Base-by-base conservation (phyloP, 1,284 basidiomycete genomes). In the Puccinia coronata region DNA sequence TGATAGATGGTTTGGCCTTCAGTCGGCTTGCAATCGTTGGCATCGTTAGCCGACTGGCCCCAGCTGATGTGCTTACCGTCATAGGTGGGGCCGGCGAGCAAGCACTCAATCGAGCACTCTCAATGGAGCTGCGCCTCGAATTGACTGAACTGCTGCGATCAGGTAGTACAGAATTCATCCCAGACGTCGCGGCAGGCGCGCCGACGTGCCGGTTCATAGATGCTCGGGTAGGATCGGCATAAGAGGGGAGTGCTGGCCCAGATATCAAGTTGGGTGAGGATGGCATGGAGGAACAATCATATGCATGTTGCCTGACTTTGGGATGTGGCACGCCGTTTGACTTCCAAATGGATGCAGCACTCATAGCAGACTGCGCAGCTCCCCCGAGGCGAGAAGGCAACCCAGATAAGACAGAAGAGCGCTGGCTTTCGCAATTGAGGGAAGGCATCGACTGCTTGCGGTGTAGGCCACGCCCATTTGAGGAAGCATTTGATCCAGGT, bases 381-480 rank as follows among this genome's bases (percentile, higher is more conserved):
- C 41, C 63, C 20, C 53, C 34, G 28, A 55, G 70, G 28, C 49
- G 53, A 36, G 49, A 4, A 72, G 70, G 53, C n/a, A 53, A 25
- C 53, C 69, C 57, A 25, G 16, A 34, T 43, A 41, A 59, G 39
- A n/a, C 18, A 28, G 53, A 57, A 2, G 51, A 14, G 43, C 61
- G 59, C 31, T 49, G 47, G 25, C 36, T 67, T 16, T 79, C 77
- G 34, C 49, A 31, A 80, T 39, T 65, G 14, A 80, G 39, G 20
- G 78, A 72, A 4, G 78, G 78, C 78, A 80, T 80, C 16, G 78
- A 80, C 41, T 69, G 78, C 59, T 80, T 80, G 55, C 78, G 67
- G 1, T 69, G 65, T 61, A 80, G 57, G n/a, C 23, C n/a, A 1
- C 59, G 39, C n/a, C 51, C 72, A 34, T 70, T 67, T 71, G 67